Base-by-base conservation (phyloP, 2,329 filamentous ascomycete species). In the Zymoseptoria brevis region DNA sequence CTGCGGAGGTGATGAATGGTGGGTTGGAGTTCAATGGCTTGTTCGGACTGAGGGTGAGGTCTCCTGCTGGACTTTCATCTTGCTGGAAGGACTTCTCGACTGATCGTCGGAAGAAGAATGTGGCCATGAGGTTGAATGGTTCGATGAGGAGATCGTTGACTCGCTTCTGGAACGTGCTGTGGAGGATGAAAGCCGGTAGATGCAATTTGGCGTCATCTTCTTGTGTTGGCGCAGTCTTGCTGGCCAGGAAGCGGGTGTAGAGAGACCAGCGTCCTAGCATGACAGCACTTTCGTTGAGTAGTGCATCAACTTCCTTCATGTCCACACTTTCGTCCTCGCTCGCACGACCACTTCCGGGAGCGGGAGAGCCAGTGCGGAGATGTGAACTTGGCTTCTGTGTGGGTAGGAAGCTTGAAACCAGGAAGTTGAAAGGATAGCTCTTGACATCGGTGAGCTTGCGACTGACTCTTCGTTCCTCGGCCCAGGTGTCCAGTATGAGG, bases 21-120 rank as follows among this genome's bases (percentile, higher is more conserved):
- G 90, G 83, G 67, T 91, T 90, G 59, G 86, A 83, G 56, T 87
- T 84, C 50, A 96, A 79, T 3, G 87, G 80, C 69, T 82, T 88
- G 68, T 82, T 86, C 50, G 87, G 80, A 69, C 87, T 90, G 35
- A 99, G 79, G 0, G 89, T 88, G 19, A 99, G 78, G 19, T 90
- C 90, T 0, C 81, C 76, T 0, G 94, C 94, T 19, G 87, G 83
- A 26, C 22, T 26, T 73, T 99, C 95, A 71, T 99, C 94, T 52
- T 99, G 79, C 73, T 99, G 93, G 74, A 99, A 99, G 0, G 94
- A 91, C 74, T 96, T 97, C 71, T 99, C 94, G 1, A 99, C 92
- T 0, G 92, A 96, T 54, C 94, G 84, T 6, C 95, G 87, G 77
- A 96, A 93, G 83, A 96, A 97, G 77, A 99, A 99, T 1, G 88